phyloP scores from a whole-genome alignment of 1,284 basidiomycete species.

The Tausonia pullulans region DNA sequence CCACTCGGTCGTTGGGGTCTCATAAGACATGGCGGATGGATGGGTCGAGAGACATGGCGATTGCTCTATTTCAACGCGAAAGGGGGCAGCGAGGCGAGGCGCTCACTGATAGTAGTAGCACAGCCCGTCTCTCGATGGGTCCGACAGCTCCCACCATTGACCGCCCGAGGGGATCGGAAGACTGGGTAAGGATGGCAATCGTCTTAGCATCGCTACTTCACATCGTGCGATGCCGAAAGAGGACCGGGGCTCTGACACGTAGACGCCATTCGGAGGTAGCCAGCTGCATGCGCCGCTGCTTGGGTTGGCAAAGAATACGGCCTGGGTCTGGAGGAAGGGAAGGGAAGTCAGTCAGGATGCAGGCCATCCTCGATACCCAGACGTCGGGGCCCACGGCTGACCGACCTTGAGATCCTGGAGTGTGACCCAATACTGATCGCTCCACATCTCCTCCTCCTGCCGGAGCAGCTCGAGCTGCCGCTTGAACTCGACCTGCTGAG shows the following conservation, averaged over 20 bases:
- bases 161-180: conserved; percentile 72
- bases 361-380: neutral
- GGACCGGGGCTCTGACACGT: conserved; percentile 51
- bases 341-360: neutral
- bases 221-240: neutral
- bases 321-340: conserved; percentile 46
- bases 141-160: conserved; percentile 90
- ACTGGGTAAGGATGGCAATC: conserved; percentile 33
- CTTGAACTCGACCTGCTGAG: too few relatives aligned
- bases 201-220: neutral
- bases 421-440: too few relatives aligned
- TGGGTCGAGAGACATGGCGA: too few relatives aligned
- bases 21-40: too few relatives aligned
- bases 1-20: too few relatives aligned
- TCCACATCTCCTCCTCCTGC: too few relatives aligned
- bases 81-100: neutral
- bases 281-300: conserved; percentile 82
- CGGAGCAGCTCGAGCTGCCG: too few relatives aligned
- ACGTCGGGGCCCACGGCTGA: too few relatives aligned
- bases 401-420: too few relatives aligned
- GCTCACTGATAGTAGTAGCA: conserved; percentile 73
- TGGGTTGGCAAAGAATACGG: conserved; percentile 83
- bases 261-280: conserved; percentile 80
- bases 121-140: conserved; percentile 61
- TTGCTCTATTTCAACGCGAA: neutral